Conservation (phyloP, 1,284 basidiomycete genomes). For the Cryptococcus maquisensis region DNA sequence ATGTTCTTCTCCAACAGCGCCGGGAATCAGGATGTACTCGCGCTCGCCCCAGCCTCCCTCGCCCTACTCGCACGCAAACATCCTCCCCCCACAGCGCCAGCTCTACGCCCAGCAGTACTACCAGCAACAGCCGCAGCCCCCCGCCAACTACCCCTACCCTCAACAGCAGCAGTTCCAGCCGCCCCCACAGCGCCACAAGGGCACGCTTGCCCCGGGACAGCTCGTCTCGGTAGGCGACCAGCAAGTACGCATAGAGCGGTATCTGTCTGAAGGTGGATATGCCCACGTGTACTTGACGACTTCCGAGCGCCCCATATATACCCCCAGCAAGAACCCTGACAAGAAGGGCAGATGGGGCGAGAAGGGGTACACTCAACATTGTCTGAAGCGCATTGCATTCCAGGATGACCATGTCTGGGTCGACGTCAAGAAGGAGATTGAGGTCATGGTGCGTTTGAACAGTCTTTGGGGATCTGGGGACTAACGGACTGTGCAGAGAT, state of each 20-base stretch:
- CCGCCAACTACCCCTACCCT: slow-evolving; percentile 13
- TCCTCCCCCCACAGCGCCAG: slow-evolving; percentile 19
- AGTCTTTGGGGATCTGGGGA: background rate
- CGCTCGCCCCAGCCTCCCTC: background rate
- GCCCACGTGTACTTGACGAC: slow-evolving; percentile 96
- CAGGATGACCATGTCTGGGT: slow-evolving; percentile 81
- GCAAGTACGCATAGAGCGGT: slow-evolving; percentile 78
- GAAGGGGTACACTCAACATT: slow-evolving; percentile 68
- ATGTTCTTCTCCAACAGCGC: background rate
- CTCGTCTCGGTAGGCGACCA: slow-evolving; percentile 85
- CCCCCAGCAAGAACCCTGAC: slow-evolving; percentile 19
- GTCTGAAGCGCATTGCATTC: slow-evolving; percentile 94
- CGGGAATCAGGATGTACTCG: background rate
- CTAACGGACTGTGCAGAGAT: slow-evolving; percentile 27
- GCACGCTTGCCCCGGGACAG: slow-evolving; percentile 63
- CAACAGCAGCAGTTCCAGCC: slow-evolving; percentile 13
- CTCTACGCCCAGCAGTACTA: slow-evolving; percentile 5
- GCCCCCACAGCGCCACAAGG: slow-evolving; percentile 40
- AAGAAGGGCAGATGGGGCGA: slow-evolving; percentile 55
- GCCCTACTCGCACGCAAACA: slow-evolving; percentile 6
- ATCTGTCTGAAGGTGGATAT: slow-evolving; percentile 96
- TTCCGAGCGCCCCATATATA: slow-evolving; percentile 75
- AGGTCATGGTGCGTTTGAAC: slow-evolving; percentile 80
- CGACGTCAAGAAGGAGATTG: slow-evolving; percentile 97
- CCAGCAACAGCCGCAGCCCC: slow-evolving; percentile 5